phyloP scores from a whole-genome alignment of 2,329 filamentous ascomycete species.

The Sarocladiaceae sp. region DNA sequence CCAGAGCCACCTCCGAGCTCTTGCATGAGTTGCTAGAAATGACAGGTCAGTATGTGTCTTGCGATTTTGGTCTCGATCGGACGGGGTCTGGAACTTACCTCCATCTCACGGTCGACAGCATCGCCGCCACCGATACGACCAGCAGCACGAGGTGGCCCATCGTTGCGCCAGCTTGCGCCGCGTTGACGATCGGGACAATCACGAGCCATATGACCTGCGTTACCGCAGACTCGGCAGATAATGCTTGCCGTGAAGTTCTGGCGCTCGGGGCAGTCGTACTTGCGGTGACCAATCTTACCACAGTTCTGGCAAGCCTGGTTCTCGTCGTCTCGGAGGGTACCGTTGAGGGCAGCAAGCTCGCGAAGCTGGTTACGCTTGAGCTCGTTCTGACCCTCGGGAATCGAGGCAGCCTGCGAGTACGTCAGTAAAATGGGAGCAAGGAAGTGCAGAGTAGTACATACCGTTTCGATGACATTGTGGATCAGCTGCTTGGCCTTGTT shows the following conservation, averaged over 20 bases:
- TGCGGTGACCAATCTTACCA: conserved; percentile 96
- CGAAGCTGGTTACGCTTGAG: conserved; percentile 98
- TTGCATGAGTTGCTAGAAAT: conserved; percentile 86
- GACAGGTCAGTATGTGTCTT: conserved; percentile 40
- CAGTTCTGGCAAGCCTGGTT: conserved; percentile 99
- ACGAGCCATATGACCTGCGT: conserved; percentile 95
- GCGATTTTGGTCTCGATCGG: not conserved
- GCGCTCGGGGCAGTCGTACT: conserved; percentile 97
- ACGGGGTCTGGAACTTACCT: conserved; percentile 56
- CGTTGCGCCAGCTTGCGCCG: conserved; percentile 88
- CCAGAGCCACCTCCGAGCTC: conserved; percentile 77
- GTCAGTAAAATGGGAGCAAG: conserved; percentile 19
- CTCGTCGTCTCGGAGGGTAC: conserved; percentile 97
- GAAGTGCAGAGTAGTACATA: conserved; percentile 45
- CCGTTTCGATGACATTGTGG: conserved; percentile 97
- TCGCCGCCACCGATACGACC: conserved; percentile 72
- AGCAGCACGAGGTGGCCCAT: conserved; percentile 52
- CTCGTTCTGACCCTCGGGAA: conserved; percentile 97
- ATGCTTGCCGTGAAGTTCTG: conserved; percentile 99
- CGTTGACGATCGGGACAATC: conserved; percentile 94
- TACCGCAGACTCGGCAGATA: conserved; percentile 96
- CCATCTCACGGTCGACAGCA: conserved; percentile 89
- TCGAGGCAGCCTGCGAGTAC: conserved; percentile 76
- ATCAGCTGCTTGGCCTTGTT: conserved; percentile 99
- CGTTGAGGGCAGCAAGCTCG: conserved; percentile 96